Percentiles rank a stretch among this genome's conserved stretches.
These are phyloP conservation scores for Lactifluus rugatus DNA, from an alignment of 768 basidiomycete genomes.

Conservation along the genomic window DNA sequence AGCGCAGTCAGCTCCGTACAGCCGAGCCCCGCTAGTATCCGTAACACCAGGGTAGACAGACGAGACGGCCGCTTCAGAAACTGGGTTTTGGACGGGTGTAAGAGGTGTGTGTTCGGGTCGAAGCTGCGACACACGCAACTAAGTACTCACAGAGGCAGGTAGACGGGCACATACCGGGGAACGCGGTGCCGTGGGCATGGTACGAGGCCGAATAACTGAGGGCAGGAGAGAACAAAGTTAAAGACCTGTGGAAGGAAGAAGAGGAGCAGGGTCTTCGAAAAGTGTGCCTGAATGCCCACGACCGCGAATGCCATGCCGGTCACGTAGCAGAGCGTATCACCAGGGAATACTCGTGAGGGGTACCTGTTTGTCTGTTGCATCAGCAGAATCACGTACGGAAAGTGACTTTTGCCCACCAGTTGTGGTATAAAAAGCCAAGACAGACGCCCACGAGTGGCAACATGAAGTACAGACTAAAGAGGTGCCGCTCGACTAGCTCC, in stretches of 20 bases:
- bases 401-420: constrained; percentile 57
- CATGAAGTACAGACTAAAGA: constrained; percentile 98
- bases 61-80: constrained; percentile 52
- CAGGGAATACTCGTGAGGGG: constrained; percentile 88
- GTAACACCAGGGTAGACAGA: constrained; percentile 46
- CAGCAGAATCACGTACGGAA: neutral
- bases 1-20: constrained; percentile 56
- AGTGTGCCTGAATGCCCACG: constrained; percentile 94
- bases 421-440: constrained; percentile 85
- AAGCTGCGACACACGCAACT: constrained; percentile 39
- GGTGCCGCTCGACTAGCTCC: constrained; percentile 82
- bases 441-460: constrained; percentile 88
- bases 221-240: constrained; percentile 91
- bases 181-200: constrained; percentile 92
- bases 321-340: constrained; percentile 96
- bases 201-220: constrained; percentile 89
- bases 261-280: constrained; percentile 89
- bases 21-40: constrained; percentile 49
- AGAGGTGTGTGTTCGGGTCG: constrained; percentile 60
- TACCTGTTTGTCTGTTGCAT: constrained; percentile 49
- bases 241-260: constrained; percentile 98
- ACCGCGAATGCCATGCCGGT: constrained; percentile 98
- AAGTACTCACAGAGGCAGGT: neutral
- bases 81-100: constrained; percentile 62
- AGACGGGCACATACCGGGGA: constrained; percentile 50